Evolutionary conservation across 768 basidiomycete genomes (phyloP).

Genomic region (Tylopilus subfusipes): DNA sequence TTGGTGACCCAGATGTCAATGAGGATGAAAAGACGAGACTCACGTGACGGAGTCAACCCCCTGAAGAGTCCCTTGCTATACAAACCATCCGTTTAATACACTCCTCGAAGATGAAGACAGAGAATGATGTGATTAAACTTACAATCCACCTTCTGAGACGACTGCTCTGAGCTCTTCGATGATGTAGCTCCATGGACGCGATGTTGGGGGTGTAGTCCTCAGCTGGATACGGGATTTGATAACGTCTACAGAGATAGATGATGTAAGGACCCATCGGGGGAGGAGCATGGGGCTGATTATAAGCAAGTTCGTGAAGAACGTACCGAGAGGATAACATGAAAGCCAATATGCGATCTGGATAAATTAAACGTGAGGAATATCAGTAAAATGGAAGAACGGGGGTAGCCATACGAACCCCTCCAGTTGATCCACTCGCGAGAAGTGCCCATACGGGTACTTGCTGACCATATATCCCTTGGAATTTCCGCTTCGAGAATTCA

Average conservation of each 20-base stretch:
- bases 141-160: constrained; percentile 71
- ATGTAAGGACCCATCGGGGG: neutral
- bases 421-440: constrained; percentile 76
- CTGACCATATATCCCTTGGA: constrained; percentile 57
- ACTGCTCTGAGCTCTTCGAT: constrained; percentile 62
- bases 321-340: constrained; percentile 84
- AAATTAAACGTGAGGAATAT: neutral
- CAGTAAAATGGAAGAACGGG: neutral
- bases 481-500: constrained; percentile 83
- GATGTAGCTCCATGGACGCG: constrained; percentile 77
- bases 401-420: constrained; percentile 54
- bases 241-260: constrained; percentile 53
- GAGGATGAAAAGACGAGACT: constrained; percentile 20
- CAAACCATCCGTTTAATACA: neutral
- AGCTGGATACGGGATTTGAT: constrained; percentile 90
- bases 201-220: constrained; percentile 64
- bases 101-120: neutral
- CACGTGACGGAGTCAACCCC: constrained; percentile 74
- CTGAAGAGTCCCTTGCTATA: constrained; percentile 59
- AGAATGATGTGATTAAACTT: constrained; percentile 30
- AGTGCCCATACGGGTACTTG: constrained; percentile 83
- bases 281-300: neutral
- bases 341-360: constrained; percentile 63
- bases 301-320: neutral
- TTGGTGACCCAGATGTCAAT: neutral